Base-by-base conservation (phyloP, 164 flowering plant species). In the Nymphaea thermarum region DNA sequence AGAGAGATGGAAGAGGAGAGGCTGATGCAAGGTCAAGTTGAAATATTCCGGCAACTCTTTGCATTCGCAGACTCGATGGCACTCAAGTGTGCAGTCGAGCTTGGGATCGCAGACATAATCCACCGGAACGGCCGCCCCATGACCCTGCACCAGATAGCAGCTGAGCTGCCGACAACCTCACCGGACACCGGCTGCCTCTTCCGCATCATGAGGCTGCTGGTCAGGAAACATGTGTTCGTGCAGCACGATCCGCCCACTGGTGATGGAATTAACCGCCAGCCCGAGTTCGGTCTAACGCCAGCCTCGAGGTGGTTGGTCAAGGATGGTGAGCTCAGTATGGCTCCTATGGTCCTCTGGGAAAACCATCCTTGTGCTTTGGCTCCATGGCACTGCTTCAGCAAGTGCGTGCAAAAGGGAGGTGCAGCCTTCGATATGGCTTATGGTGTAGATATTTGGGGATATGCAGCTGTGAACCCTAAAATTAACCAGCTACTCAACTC, bases 121-220 rank as follows among this genome's bases (percentile, higher is more conserved):
- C 63, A 83, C 73, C 44, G 75, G 11, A 75, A 79, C 47, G 79
- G 72, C 41, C 42, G 44, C 0, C 82, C 87, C 5, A 70, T 83
- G 53, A 72, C 83, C 43, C 47, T 83, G 41, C 42, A 69, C 25
- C 72, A 83, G 63, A 70, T 85, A 1, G 72, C 75, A 18, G 36
- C 70, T 14, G 3, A 42, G 5, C 66, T 77, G 15, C 69, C 53
- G 18, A 25, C 77, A 0, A 66, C 80, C 5, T 65, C 76, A 4
- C 74, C 73, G 0, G 80, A 82, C 43, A 43, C 72, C 66, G 4
- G 65, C 61, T 77, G 17, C 70, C 82, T 85, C 62, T 42, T 70
- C 1, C 83, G 87, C 41, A 67, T 85, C 62, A 81, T 83, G 89
- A 75, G 84, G 7, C 45, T 78, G 4, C 74, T 86, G 2, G 86